phyloP scores from a whole-genome alignment of 2,329 filamentous ascomycete species.

The Alternaria novae-zelandiae region DNA sequence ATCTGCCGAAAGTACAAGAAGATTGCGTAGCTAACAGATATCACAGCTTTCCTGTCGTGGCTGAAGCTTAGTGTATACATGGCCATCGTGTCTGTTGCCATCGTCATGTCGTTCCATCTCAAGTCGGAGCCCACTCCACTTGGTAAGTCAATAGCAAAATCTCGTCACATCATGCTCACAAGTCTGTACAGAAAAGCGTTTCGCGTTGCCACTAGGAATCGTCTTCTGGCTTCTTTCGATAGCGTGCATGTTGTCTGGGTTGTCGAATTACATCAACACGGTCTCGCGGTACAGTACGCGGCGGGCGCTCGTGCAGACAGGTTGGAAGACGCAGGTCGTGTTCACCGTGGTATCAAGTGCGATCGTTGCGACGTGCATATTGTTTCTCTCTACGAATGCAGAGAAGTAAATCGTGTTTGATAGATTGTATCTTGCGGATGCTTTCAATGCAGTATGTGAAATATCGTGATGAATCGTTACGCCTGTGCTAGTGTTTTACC shows the following conservation, averaged over 20 bases:
- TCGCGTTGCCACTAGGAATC: slow-evolving; percentile 83
- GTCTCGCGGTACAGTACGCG: slow-evolving; percentile 82
- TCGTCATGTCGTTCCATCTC: slow-evolving; percentile 91
- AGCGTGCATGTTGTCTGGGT: slow-evolving; percentile 75
- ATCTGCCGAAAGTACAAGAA: neutral
- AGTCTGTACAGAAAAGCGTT: slow-evolving; percentile 66
- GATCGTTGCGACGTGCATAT: slow-evolving; percentile 50
- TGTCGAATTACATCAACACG: slow-evolving; percentile 85
- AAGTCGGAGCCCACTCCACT: slow-evolving; percentile 66
- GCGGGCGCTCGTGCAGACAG: slow-evolving; percentile 85
- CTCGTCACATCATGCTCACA: neutral
- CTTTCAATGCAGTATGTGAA: neutral
- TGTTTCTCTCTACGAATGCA: slow-evolving; percentile 51
- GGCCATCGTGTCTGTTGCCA: slow-evolving; percentile 86
- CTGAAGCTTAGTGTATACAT: slow-evolving; percentile 89
- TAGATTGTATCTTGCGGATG: neutral
- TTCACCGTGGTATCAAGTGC: slow-evolving; percentile 50
- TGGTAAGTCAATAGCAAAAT: slow-evolving; percentile 14
- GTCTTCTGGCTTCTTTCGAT: slow-evolving; percentile 87
- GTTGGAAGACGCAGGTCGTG: slow-evolving; percentile 89
- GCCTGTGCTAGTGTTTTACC: neutral
- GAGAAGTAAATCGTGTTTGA: slow-evolving; percentile 21
- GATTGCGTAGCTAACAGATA: slow-evolving; percentile 5
- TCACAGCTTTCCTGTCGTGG: slow-evolving; percentile 79
- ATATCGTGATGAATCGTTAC: neutral